Conservation (phyloP, 169 alveolate species). For the Pseudocohnilembus persalinus region DNA sequence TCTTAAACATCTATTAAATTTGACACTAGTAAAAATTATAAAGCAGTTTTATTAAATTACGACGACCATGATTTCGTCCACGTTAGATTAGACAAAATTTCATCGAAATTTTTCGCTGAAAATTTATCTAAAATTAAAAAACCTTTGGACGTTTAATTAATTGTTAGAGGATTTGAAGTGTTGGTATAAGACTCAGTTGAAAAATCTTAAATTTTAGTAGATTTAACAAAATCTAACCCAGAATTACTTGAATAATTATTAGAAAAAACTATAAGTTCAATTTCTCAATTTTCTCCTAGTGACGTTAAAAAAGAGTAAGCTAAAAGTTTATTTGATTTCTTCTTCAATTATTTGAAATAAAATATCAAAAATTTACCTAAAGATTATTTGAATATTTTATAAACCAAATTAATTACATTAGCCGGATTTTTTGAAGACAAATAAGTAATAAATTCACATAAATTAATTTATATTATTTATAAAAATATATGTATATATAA, state of each 20-base stretch:
- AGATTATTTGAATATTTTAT: too few species aligned
- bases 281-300: background rate
- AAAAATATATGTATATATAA: too few species aligned
- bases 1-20: background rate
- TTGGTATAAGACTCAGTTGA: background rate
- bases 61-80: constrained; percentile 12
- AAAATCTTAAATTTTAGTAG: background rate
- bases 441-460: background rate
- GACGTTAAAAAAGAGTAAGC: background rate
- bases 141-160: background rate
- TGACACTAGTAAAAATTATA: constrained; percentile 5
- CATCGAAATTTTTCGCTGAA: background rate
- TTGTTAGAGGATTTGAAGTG: background rate
- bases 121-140: background rate
- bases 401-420: too few species aligned
- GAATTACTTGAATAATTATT: background rate
- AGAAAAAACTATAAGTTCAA: background rate
- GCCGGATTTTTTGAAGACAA: background rate
- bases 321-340: too few species aligned
- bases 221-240: background rate
- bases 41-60: constrained; percentile 14
- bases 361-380: too few species aligned
- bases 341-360: too few species aligned
- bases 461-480: too few species aligned
- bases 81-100: background rate